Base-by-base conservation (phyloP, 2,329 filamentous ascomycete species). In the Fusarium longipes region DNA sequence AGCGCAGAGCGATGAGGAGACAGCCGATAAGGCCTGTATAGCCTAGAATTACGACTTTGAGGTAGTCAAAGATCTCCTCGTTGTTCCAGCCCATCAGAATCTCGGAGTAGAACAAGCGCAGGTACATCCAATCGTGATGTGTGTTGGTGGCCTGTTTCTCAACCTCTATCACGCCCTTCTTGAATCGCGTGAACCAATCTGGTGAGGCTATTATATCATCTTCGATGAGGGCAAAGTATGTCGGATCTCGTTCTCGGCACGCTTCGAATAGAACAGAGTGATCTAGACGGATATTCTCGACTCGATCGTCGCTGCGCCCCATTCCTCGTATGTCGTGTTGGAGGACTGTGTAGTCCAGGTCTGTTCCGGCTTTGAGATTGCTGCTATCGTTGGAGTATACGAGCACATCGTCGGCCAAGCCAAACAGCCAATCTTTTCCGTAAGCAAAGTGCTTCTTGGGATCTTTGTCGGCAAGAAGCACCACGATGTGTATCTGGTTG, bases 61-160 rank as follows among this genome's bases (percentile, higher is more conserved):
- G 27, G 38, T 80, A 79, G 32, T 56, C 65, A 4, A 71, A 68
- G 65, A 74, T 73, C 59, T 79, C 76, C 57, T 79, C 77, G 15
- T 68, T 70, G 53, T 80, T 79, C 78, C 78, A 80, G 7, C 77
- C 77, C 71, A 79, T 77, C 14, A 77, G 71, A 3, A 76, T 65
- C 56, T 80, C 78, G 6, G 77, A 78, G 63, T 80, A 79, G 65
- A 80, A 80, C 27, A 80, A 65, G 1, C 78, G 75, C 3, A 80
- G 63, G 55, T 80, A 80, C 32, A 79, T 56, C 77, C 77, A 79
- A 53, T 76, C 73, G 17, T 42, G 27, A 8, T 70, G 58, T 7
- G 55, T 50, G 10, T 56, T 45, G 9, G 62, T 59, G 10, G 69
- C 44, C 14, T 49, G 47, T 9, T 67, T 57, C 57, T 79, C 76